phyloP scores from a whole-genome alignment of 179 eudicot genomes.

The Corrigiola litoralis region DNA sequence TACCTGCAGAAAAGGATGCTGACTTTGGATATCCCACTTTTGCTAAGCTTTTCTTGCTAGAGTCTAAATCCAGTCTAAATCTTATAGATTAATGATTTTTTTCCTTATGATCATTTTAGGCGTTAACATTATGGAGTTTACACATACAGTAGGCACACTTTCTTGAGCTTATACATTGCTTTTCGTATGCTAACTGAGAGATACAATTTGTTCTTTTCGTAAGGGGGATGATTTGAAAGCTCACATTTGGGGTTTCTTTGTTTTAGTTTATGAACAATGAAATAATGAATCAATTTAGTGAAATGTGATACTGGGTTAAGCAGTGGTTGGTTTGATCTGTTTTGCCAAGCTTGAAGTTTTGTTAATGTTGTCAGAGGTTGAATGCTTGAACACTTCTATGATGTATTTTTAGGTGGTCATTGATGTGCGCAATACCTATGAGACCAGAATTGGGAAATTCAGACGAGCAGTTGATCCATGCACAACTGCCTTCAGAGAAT shows the following conservation, averaged over 20 bases:
- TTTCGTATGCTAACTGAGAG: no score
- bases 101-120: no score
- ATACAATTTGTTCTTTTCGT: no score
- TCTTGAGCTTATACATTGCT: no score
- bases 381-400: constrained; percentile 2
- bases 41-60: neutral
- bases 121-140: no score
- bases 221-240: no score
- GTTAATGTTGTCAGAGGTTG: neutral
- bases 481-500: constrained; percentile 79
- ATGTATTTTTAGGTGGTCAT: constrained; percentile 69
- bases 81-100: no score
- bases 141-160: no score
- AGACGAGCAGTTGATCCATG: constrained; percentile 92
- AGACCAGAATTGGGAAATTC: constrained; percentile 91
- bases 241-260: no score
- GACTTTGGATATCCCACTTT: neutral
- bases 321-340: neutral
- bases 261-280: no score
- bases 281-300: no score
- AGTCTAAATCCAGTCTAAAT: no score
- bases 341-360: neutral
- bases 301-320: neutral
- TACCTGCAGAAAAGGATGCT: neutral
- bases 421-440: constrained; percentile 89